These are phyloP conservation scores for Quercus rubra DNA, from an alignment of 306 rosid species.

Conservation along the genomic window DNA sequence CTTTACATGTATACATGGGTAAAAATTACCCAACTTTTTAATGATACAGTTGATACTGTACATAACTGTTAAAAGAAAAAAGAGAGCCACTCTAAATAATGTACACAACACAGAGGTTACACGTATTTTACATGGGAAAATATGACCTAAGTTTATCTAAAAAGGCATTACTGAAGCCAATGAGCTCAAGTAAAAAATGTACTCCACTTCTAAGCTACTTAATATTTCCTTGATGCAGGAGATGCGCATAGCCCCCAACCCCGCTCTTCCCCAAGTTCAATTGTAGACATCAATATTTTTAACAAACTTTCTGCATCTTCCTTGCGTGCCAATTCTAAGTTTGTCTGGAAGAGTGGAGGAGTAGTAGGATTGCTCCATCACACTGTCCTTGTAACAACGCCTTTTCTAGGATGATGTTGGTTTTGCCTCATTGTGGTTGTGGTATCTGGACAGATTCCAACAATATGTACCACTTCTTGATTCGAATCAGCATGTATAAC, in stretches of 20 bases:
- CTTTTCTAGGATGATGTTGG: conserved; percentile 45
- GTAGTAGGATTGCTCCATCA: conserved; percentile 60
- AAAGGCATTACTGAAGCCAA: too few species aligned
- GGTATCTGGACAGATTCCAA: conserved; percentile 74
- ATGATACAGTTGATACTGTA: neutral
- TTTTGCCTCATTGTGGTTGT: conserved; percentile 43
- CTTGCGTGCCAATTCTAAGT: conserved; percentile 51
- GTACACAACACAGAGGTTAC: neutral
- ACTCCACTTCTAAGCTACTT: conserved; percentile 21
- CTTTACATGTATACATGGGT: neutral
- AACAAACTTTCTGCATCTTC: conserved; percentile 66
- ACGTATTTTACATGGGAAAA: neutral
- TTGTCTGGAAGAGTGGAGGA: conserved; percentile 79
- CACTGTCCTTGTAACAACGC: conserved; percentile 36
- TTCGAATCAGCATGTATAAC: conserved; percentile 62
- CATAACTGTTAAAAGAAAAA: neutral
- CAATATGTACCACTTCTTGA: conserved; percentile 63
- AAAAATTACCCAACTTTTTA: neutral
- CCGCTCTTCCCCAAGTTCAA: conserved; percentile 54
- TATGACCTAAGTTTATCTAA: neutral
- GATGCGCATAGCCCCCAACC: conserved; percentile 75
- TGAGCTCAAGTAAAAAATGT: neutral
- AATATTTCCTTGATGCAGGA: conserved; percentile 61
- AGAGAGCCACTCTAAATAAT: neutral
- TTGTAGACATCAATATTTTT: conserved; percentile 45